These are phyloP conservation scores for Pichia cabralensis DNA, from an alignment of 805 yeast species.

Conservation along the genomic window DNA sequence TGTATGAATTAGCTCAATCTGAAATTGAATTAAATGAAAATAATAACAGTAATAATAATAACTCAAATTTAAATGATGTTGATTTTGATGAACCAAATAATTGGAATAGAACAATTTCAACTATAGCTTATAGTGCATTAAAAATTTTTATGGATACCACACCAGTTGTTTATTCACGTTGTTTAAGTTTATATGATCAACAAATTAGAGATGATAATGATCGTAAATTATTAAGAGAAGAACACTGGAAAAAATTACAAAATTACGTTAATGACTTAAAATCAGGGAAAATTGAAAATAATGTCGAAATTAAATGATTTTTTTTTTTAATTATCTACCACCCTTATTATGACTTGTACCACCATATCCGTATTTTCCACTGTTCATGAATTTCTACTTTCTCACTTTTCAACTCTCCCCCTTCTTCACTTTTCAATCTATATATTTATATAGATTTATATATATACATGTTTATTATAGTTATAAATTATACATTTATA, in stretches of 20 bases:
- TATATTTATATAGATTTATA: no score
- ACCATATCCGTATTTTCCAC: no score
- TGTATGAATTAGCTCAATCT: constrained; percentile 66
- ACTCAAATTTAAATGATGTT: constrained; percentile 15
- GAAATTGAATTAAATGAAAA: constrained; percentile 25
- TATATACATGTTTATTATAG: no score
- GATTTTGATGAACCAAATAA: constrained; percentile 41
- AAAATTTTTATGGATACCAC: constrained; percentile 89
- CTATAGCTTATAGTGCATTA: constrained; percentile 82
- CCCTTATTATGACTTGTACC: no score
- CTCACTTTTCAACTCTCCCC: no score
- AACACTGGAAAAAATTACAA: constrained; percentile 65
- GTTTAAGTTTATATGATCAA: constrained; percentile 79
- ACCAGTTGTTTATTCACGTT: constrained; percentile 83
- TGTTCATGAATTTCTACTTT: no score
- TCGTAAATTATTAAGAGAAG: constrained; percentile 49
- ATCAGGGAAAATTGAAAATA: constrained; percentile 27
- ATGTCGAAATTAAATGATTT: constrained; percentile 46
- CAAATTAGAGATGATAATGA: constrained; percentile 64
- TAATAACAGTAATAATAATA: constrained; percentile 17
- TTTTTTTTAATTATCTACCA: constrained; percentile 1
- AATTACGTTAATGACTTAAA: constrained; percentile 36
- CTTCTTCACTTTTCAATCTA: no score
- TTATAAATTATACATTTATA: no score
- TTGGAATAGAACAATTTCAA: constrained; percentile 92